Evolutionary conservation across 2,329 filamentous ascomycete species (phyloP), one percentile per base, ranked within the genome.

Genomic region (Fusarium sp.): DNA sequence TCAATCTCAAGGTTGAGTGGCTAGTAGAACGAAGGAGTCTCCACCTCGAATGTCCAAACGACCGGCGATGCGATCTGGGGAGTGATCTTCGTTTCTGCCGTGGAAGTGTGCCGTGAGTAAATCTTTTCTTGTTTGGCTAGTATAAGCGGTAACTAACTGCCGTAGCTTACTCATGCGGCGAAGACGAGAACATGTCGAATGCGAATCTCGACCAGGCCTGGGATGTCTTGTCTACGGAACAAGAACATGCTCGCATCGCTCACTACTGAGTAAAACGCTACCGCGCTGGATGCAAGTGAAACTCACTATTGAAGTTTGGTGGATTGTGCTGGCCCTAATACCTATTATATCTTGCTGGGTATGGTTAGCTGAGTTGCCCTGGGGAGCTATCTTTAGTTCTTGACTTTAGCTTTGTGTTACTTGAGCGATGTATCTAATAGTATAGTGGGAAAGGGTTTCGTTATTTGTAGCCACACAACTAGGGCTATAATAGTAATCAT

Each of bases 1-100:
- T 92, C 30, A 77, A 82, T 28, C 81, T 92, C 44, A 92, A 92
- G 74, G 84, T 92, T 14, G 84, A 86, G 58, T 93, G 90, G 90
- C 81, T 92, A 6, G 82, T 92, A 60, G 83, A 90, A 69, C 84
- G 90, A 14, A 84, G 88, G 19, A 84, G 80, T 45, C 80, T 89
- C 35, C 87, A 90, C 59, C 83, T 92, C 10, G 86, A 91, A 67
- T 90, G 89, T 69, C 90, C 89, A 6, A 88, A 87, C 56, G 81
- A 87, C 65, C 78, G 78, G 54, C 78, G 81, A 14, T 90, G 87
- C 62, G 87, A 89, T 64, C 74, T 90, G 30, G 82, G 86, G 6
- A 89, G 85, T 62, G 88, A 90, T 70, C 73, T 86, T 46, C 80
- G 82, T 28, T 90, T 90, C 76, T 90, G 87, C 69, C 79, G 86